Conservation (phyloP, 2,329 filamentous ascomycete genomes). For the Fusarium temperatum region DNA sequence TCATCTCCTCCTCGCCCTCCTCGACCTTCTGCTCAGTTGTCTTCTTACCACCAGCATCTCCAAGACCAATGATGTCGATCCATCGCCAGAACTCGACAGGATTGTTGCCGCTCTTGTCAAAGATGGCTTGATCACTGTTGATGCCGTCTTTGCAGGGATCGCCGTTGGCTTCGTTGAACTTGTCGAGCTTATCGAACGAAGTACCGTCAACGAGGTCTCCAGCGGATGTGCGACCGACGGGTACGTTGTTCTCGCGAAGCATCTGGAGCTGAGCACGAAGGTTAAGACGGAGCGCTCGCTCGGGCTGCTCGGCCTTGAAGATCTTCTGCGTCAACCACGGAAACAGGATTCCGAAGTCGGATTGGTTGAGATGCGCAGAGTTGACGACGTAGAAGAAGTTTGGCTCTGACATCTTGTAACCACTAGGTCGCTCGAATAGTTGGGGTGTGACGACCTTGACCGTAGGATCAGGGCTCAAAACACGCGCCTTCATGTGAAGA, state of each 20-base stretch:
- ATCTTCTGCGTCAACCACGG: conserved; percentile 72
- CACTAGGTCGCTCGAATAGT: conserved; percentile 54
- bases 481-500: conserved; percentile 72
- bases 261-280: conserved; percentile 66
- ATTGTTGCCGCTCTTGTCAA: conserved; percentile 53
- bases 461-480: conserved; percentile 67
- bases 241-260: conserved; percentile 59
- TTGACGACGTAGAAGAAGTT: conserved; percentile 78
- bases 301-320: conserved; percentile 65
- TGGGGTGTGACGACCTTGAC: conserved; percentile 53
- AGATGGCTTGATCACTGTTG: conserved; percentile 60
- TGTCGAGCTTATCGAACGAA: conserved; percentile 49
- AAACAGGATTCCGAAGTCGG: conserved; percentile 85
- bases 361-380: conserved; percentile 84
- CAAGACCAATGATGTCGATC: conserved; percentile 63
- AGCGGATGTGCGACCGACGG: conserved; percentile 59
- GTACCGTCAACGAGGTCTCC: conserved; percentile 61
- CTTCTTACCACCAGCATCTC: conserved; percentile 45
- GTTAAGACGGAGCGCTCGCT: conserved; percentile 67
- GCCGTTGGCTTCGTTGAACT: conserved; percentile 24
- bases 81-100: conserved; percentile 60
- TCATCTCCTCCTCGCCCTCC: conserved; percentile 48
- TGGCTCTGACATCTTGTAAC: conserved; percentile 59
- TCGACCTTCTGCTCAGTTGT: conserved; percentile 46
- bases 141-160: conserved; percentile 49